phyloP scores from a whole-genome alignment of 2,329 filamentous ascomycete species.

The Thermothelomyces thermophilus region DNA sequence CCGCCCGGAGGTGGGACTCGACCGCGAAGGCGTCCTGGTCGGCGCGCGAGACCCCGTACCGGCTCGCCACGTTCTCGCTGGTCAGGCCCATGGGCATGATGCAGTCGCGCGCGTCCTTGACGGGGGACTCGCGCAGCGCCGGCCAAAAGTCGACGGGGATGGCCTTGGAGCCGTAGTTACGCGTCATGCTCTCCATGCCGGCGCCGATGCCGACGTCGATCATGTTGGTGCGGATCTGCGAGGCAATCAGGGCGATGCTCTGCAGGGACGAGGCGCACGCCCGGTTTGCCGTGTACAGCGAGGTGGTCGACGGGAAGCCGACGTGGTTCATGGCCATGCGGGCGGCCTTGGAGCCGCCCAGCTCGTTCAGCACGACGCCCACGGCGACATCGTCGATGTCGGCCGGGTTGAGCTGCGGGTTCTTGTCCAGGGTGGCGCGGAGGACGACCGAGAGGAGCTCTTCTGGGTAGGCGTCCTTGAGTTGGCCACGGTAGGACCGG shows the following conservation, averaged over 20 bases:
- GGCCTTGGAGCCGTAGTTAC: conserved; percentile 79
- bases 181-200: conserved; percentile 94
- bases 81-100: conserved; percentile 94
- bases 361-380: conserved; percentile 83
- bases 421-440: conserved; percentile 62
- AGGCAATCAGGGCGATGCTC: conserved; percentile 66
- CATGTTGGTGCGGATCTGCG: conserved; percentile 66
- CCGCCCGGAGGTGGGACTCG: conserved; percentile 65
- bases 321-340: conserved; percentile 86
- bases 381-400: conserved; percentile 75
- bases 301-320: conserved; percentile 64
- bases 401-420: conserved; percentile 64
- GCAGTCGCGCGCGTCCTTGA: conserved; percentile 71
- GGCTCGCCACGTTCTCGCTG: conserved; percentile 75
- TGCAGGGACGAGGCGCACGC: conserved; percentile 76
- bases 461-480: conserved; percentile 86
- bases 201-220: conserved; percentile 73
- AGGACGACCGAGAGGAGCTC: conserved; percentile 68
- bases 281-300: conserved; percentile 81
- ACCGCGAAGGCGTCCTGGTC: conserved; percentile 83
- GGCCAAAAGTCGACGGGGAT: conserved; percentile 80
- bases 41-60: conserved; percentile 64
- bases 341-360: conserved; percentile 83
- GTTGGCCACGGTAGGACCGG: conserved; percentile 71
- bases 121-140: conserved; percentile 55